Evolutionary conservation across 2,329 filamentous ascomycete species (phyloP).

Genomic region (Phaeosphaeriaceae sp.): DNA sequence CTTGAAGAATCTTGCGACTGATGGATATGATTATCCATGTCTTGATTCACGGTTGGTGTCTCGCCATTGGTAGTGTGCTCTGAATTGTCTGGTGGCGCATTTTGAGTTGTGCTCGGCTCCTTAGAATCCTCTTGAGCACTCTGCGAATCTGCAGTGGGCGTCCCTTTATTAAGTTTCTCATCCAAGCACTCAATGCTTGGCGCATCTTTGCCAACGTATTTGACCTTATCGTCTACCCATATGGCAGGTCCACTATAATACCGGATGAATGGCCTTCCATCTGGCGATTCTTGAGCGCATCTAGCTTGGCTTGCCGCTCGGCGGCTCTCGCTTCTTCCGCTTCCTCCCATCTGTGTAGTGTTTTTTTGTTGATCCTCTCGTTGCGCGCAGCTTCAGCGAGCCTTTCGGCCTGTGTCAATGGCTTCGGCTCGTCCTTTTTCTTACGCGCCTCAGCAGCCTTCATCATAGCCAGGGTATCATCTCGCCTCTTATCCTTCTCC

Average conservation of each 20-base stretch:
- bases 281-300: conserved; percentile 84
- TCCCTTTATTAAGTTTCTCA: conserved; percentile 45
- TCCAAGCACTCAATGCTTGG: conserved; percentile 45
- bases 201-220: conserved; percentile 64
- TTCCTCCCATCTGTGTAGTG: conserved; percentile 90
- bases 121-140: background rate
- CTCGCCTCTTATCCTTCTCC: conserved; percentile 71
- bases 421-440: conserved; percentile 76
- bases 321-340: conserved; percentile 88
- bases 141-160: conserved; percentile 12
- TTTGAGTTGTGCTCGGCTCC: background rate
- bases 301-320: conserved; percentile 80
- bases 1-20: conserved; percentile 4
- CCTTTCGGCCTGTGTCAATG: conserved; percentile 86
- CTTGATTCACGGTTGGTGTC: conserved; percentile 1
- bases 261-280: conserved; percentile 89
- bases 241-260: conserved; percentile 93
- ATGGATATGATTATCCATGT: conserved; percentile 2
- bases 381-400: conserved; percentile 81
- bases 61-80: conserved; percentile 1
- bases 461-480: conserved; percentile 72
- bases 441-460: conserved; percentile 67
- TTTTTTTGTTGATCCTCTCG: conserved; percentile 87
- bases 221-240: conserved; percentile 77
- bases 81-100: conserved; percentile 5